Percentiles rank a stretch among this genome's conserved stretches.
Conservation (phyloP, 2,329 filamentous ascomycete genomes). For the Phialemonium atrogriseum region DNA sequence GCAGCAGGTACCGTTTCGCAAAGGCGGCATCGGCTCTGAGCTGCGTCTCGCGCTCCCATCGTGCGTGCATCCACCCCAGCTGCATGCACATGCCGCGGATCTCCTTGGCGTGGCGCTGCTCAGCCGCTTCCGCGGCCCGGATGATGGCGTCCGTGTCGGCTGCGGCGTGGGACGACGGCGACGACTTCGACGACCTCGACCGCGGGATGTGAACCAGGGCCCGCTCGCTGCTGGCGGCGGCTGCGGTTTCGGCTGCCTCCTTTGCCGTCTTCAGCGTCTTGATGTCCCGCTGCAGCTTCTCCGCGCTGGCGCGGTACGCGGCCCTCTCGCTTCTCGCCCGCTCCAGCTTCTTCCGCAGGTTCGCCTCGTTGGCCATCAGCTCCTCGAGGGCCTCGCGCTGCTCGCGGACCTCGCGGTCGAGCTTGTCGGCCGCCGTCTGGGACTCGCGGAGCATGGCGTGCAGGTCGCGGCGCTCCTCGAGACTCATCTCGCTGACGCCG, state of each 20-base stretch:
- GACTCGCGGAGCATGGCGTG: conserved; percentile 53
- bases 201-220: conserved; percentile 10
- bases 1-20: conserved; percentile 75
- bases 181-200: conserved; percentile 18
- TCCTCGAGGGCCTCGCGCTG: conserved; percentile 57
- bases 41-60: conserved; percentile 69
- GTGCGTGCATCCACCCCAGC: conserved; percentile 82
- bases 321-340: conserved; percentile 59
- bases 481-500: conserved; percentile 30
- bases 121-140: conserved; percentile 50
- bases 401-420: conserved; percentile 65
- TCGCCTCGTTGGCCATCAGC: conserved; percentile 46
- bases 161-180: conserved; percentile 27
- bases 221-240: conserved; percentile 16
- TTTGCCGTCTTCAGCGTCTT: conserved; percentile 33
- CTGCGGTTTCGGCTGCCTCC: conserved; percentile 25
- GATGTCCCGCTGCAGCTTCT: conserved; percentile 45
- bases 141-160: conserved; percentile 51
- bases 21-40: conserved; percentile 75
- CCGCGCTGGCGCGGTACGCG: conserved; percentile 42
- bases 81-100: conserved; percentile 78
- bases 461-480: conserved; percentile 50
- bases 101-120: conserved; percentile 65
- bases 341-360: conserved; percentile 60
- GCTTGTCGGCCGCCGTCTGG: conserved; percentile 55